Conservation (phyloP, 2,329 filamentous ascomycete genomes). For the Colletotrichum costaricense region DNA sequence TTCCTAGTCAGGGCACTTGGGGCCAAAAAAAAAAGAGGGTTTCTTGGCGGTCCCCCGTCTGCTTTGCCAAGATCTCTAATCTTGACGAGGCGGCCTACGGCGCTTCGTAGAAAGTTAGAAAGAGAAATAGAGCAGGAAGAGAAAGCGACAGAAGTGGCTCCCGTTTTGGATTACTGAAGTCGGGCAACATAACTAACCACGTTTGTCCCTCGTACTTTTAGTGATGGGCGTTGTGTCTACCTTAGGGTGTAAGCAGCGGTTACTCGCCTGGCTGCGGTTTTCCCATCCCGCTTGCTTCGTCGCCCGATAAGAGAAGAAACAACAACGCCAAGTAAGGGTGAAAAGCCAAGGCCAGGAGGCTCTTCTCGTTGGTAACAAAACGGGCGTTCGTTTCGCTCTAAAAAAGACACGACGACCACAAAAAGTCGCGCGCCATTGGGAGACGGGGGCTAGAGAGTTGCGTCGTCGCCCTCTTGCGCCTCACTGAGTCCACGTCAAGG, state of each 20-base stretch:
- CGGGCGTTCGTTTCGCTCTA: not conserved
- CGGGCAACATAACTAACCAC: not conserved
- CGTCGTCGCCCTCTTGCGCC: not conserved
- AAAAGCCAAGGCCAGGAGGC: too few relatives aligned
- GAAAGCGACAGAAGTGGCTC: not conserved
- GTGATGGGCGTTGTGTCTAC: not conserved
- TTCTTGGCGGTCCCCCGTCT: not conserved
- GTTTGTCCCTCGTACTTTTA: not conserved
- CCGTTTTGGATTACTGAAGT: not conserved
- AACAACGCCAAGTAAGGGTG: too few relatives aligned
- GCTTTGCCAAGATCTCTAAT: not conserved
- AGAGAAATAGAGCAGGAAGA: not conserved
- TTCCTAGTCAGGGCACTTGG: not conserved
- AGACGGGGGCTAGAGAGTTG: not conserved
- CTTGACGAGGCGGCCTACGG: not conserved
- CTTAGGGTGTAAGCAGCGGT: not conserved
- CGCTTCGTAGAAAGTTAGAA: not conserved
- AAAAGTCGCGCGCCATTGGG: not conserved
- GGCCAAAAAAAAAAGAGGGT: not conserved
- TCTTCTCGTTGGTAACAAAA: too few relatives aligned
- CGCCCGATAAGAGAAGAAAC: not conserved
- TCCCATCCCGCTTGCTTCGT: not conserved
- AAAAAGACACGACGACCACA: not conserved
- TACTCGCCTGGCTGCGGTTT: not conserved
- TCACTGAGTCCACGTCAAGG: not conserved